phyloP scores from a whole-genome alignment of 306 rosid species.

The Mimosa bimucronata region DNA sequence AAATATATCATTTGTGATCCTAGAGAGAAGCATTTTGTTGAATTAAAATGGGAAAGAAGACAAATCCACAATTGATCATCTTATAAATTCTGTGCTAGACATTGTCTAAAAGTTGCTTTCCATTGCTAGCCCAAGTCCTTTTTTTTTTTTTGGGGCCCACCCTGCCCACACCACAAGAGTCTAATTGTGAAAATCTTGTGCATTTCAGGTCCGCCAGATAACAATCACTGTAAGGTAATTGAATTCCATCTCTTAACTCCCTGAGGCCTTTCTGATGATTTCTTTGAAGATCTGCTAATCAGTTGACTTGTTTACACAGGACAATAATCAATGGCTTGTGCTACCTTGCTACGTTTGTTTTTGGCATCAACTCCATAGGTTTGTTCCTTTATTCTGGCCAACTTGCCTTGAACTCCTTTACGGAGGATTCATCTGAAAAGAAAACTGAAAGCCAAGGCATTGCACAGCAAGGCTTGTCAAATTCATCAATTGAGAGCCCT shows the following conservation, averaged over 20 bases:
- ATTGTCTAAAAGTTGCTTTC: not conserved
- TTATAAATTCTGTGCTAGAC: slow-evolving; percentile 30
- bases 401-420: slow-evolving; percentile 67
- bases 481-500: slow-evolving; percentile 48
- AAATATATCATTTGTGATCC: not conserved
- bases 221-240: slow-evolving; percentile 84
- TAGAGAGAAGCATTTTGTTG: slow-evolving; percentile 9
- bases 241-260: slow-evolving; percentile 33
- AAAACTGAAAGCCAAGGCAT: slow-evolving; percentile 50
- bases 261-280: not conserved
- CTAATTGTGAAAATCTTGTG: slow-evolving; percentile 32
- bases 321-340: slow-evolving; percentile 85
- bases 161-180: slow-evolving; percentile 1
- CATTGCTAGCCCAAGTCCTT: not conserved
- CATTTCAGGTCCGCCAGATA: slow-evolving; percentile 86
- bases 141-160: not conserved
- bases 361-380: slow-evolving; percentile 79
- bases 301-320: slow-evolving; percentile 52
- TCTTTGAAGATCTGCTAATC: slow-evolving; percentile 34
- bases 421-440: slow-evolving; percentile 51
- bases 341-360: slow-evolving; percentile 93
- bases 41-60: slow-evolving; percentile 16
- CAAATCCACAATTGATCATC: not conserved
- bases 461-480: slow-evolving; percentile 50
- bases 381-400: slow-evolving; percentile 85